Evolutionary conservation across 2,329 filamentous ascomycete species (phyloP), one percentile per base, ranked within the genome.

Genomic region (Neonectria magnoliae): DNA sequence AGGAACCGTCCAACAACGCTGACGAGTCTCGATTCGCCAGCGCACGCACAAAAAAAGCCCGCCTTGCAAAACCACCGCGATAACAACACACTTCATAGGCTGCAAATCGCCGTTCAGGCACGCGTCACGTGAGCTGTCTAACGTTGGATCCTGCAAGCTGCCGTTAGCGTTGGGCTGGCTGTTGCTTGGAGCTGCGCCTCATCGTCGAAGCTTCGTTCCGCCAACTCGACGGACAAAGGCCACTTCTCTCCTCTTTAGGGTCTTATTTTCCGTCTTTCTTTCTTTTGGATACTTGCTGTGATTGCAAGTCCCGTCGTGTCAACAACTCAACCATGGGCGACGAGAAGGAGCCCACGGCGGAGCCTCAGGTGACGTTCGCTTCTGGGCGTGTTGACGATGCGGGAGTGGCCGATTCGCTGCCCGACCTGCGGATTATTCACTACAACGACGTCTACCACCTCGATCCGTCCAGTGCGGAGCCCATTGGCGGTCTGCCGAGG

Each of bases 401-500:
- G 31, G 69, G 62, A 41, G 44, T 65, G 33, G 38, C 64, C 36
- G 70, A 66, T 44, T 70, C 72, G 33, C 63, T 60, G 14, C 92
- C 93, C 48, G 91, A 93, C 76, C 81, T 97, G 55, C 89, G 94
- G n/a, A 80, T 97, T 60, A 77, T 97, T 33, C 94, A 97, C 81
- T 97, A 91, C 84, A 97, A 97, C 79, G 94, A 98, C 80, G 94
- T 97, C 65, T 97, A 97, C 78, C 94, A 97, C 73, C 87, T 97
- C 58, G 93, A 97, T 71, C 76, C 80, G 2, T 84, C 84, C 2
- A 94, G 92, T 27, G 88, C 91, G 16, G 93, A 97, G 75, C 94
- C 94, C 1, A 89, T 94, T 2, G 94, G 94, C 29, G 94, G 94
- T 18, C 86, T 92, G 45, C 84, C 92, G 31, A 87, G 94, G 52